Evolutionary conservation across 2,329 filamentous ascomycete species (phyloP).

Genomic region (Colletotrichum sp.): DNA sequence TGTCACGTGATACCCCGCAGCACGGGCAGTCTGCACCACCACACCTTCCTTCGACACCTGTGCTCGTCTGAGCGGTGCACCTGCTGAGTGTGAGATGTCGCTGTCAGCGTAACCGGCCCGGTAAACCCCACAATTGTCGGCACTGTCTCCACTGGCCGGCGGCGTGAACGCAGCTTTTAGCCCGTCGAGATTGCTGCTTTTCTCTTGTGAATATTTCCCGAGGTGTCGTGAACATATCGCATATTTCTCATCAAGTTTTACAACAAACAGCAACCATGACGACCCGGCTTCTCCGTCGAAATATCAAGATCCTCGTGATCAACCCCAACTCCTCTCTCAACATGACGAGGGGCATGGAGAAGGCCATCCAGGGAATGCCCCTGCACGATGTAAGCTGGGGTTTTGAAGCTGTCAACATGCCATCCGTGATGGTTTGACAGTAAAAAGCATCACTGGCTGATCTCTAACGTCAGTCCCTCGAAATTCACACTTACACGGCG

Average conservation of each 20-base stretch:
- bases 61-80: neutral
- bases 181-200: neutral
- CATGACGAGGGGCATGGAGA: conserved; percentile 73
- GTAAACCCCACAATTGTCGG: neutral
- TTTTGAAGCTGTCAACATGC: neutral
- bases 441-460: neutral
- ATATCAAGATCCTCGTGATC: conserved; percentile 68
- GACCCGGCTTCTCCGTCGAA: conserved; percentile 31
- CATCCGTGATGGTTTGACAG: neutral
- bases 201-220: neutral
- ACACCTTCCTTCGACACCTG: neutral
- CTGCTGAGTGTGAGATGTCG: neutral
- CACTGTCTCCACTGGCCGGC: neutral
- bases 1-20: conserved; percentile 45
- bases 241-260: neutral
- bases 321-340: conserved; percentile 79
- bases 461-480: conserved; percentile 39
- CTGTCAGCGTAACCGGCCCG: neutral
- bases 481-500: conserved; percentile 71
- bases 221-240: neutral
- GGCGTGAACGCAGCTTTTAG: neutral
- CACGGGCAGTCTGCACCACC: neutral
- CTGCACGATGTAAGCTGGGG: conserved; percentile 39
- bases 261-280: conserved; percentile 26
- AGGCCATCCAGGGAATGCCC: conserved; percentile 48